phyloP scores from a whole-genome alignment of 1,284 basidiomycete genomes.

The Mycena citricolor region DNA sequence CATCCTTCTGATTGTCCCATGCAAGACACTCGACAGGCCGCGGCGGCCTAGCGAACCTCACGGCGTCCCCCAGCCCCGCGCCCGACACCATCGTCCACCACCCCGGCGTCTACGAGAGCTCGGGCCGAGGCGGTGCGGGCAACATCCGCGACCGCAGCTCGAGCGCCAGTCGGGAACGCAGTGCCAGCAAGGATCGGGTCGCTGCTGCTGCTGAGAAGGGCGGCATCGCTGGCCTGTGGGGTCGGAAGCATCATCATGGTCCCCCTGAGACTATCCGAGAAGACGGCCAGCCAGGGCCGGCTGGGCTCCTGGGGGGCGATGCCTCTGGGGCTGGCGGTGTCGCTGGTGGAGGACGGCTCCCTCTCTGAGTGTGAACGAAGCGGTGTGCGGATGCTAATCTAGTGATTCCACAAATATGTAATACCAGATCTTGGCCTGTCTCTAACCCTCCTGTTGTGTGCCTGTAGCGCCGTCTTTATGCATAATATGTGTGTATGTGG shows the following conservation, averaged over 20 bases:
- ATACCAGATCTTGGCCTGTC: no score
- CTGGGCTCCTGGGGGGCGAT: constrained; percentile 4
- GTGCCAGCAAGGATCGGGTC: constrained; percentile 5
- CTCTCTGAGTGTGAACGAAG: no score
- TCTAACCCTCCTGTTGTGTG: no score
- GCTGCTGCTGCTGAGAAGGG: no score
- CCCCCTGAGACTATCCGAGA: no score
- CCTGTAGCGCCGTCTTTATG: no score
- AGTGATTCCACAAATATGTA: no score
- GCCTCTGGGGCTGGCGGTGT: neutral
- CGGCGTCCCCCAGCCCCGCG: constrained; percentile 37
- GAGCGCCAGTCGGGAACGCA: neutral
- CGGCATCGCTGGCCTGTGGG: constrained; percentile 20
- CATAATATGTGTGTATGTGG: no score
- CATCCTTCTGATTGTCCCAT: neutral
- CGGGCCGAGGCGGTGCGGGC: constrained; percentile 73
- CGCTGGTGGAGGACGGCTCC: constrained; percentile 3
- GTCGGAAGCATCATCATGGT: constrained; percentile 7
- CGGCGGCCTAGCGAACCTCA: constrained; percentile 66
- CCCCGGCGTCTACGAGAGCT: constrained; percentile 38
- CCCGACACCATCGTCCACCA: constrained; percentile 37
- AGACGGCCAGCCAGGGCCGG: constrained; percentile 7
- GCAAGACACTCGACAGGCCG: constrained; percentile 67
- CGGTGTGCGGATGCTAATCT: no score
- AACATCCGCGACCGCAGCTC: constrained; percentile 46